Conservation (phyloP, 257 asterid genomes). For the Coffea eugenioides region DNA sequence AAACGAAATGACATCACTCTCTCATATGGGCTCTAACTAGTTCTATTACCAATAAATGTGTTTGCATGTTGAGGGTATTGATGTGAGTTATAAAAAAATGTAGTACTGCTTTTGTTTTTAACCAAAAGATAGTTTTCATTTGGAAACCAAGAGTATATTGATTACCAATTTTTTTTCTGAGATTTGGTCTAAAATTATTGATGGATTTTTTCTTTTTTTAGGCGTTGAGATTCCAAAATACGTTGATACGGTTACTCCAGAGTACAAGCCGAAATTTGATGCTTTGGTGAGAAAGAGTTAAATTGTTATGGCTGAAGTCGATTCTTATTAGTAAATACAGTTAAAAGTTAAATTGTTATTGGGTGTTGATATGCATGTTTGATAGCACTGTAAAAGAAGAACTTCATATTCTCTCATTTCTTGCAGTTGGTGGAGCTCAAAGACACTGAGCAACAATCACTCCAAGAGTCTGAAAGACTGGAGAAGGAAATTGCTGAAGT, state of each 20-base stretch:
- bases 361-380: neutral
- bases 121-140: neutral
- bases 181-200: slow-evolving; percentile 9
- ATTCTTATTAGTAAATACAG: too few species aligned
- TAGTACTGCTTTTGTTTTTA: neutral
- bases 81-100: neutral
- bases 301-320: neutral
- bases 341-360: neutral
- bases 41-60: neutral
- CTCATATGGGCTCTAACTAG: neutral
- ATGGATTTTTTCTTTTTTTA: slow-evolving; percentile 24
- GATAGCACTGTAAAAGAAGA: neutral
- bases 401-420: slow-evolving; percentile 8
- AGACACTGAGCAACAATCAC: slow-evolving; percentile 75
- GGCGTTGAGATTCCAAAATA: slow-evolving; percentile 79
- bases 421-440: slow-evolving; percentile 88
- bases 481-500: slow-evolving; percentile 88
- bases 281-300: slow-evolving; percentile 58
- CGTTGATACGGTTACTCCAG: slow-evolving; percentile 84
- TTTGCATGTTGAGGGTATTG: neutral
- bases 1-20: neutral
- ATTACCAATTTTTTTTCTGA: neutral
- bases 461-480: slow-evolving; percentile 78
- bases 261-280: slow-evolving; percentile 83
- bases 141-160: neutral